Evolutionary conservation across 1,139 yeast species (phyloP), one percentile per base, ranked within the genome.

Genomic region (Scheffersomyces parashehatae): DNA sequence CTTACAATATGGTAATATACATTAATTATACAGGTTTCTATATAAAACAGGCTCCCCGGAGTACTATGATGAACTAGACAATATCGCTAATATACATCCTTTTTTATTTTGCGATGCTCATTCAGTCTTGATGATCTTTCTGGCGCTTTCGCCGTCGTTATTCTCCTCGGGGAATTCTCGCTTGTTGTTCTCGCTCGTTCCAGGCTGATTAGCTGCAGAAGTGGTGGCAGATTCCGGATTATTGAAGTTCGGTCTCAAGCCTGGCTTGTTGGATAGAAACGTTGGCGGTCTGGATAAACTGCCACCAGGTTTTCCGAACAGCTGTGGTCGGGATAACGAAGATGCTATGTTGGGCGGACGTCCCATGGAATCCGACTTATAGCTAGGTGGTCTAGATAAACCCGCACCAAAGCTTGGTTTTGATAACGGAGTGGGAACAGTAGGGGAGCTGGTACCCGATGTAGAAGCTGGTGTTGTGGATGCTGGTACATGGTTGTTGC

Each of bases 261-360:
- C 26, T 8, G 53, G 53, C 40, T 59, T 59, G 37, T 52, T 59
- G 5, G 60, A 50, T 28, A 55, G 47, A 40, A 56, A 59, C 36
- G 59, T 53, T 6, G 62, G 61, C 3, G 64, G 64, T 39, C 54
- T 51, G 10, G 55, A 48, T 38, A 59, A 51, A 4, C 56, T 55
- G 9, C 46, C 40, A 12, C 52, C 56, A 5, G 59, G 55, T 43
- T 53, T 56, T 13, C 49, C 52, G 37, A 50, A 50, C 28, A 53
- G 43, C 34, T 44, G 54, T 0, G 56, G 56, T 30, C 47, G 48
- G 39, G 48, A 41, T 31, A 35, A 38, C 39, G 14, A 41, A 31
- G 32, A 37, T 41, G 36, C 47, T 44, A 35, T 45, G 30, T 28
- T 43, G 6, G 45, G 41, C 8, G 45, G 45, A 12, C 45, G 39